Conservation (phyloP, 208 protist species). For the Leishmania amazonensis region DNA sequence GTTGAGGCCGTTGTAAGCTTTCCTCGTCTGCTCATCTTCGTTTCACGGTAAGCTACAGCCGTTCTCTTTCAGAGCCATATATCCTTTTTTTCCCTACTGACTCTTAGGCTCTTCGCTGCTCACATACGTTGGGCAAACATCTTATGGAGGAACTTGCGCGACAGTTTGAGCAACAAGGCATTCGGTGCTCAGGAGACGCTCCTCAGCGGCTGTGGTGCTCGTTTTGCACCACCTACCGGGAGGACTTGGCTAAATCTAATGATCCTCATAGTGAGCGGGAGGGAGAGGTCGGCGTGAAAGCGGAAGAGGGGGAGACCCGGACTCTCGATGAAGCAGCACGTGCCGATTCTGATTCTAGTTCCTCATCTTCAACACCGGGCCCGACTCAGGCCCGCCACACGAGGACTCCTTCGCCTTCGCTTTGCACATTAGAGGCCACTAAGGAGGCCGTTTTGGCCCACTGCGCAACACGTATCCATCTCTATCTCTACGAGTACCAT, state of each 20-base stretch:
- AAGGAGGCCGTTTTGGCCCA: constrained; percentile 47
- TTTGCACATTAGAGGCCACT: constrained; percentile 9
- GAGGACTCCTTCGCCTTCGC: constrained; percentile 1
- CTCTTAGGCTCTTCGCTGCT: neutral
- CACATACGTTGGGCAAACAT: neutral
- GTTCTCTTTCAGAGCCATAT: neutral
- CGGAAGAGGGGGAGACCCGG: neutral
- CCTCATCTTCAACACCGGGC: neutral
- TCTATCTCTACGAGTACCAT: constrained; percentile 54
- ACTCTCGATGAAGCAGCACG: neutral
- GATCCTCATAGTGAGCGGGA: neutral
- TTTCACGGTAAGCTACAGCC: neutral
- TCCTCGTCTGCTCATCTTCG: neutral
- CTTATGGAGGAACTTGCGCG: constrained; percentile 18
- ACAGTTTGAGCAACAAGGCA: constrained; percentile 31
- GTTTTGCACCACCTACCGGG: constrained; percentile 21
- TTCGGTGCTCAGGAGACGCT: constrained; percentile 18
- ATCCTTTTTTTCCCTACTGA: neutral
- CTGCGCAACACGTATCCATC: constrained; percentile 57
- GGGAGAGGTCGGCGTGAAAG: neutral
- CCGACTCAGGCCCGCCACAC: neutral
- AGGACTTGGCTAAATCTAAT: neutral
- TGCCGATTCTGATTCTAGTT: neutral
- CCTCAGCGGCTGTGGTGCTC: constrained; percentile 24
- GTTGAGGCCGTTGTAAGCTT: neutral